phyloP scores from a whole-genome alignment of 345 rosid genomes.

The Acer campestre region DNA sequence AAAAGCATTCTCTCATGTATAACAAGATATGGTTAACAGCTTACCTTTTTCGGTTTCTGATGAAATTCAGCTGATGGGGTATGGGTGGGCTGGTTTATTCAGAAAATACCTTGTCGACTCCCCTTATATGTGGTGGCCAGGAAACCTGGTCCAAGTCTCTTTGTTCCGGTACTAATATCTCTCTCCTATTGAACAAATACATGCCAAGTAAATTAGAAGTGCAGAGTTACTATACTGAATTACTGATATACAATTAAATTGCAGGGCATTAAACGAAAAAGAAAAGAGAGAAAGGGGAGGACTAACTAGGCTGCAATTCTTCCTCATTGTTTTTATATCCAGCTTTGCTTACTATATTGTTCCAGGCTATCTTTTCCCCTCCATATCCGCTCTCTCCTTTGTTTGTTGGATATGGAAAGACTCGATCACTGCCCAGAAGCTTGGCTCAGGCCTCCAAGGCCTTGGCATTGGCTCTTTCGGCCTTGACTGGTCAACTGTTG shows the following conservation, averaged over 20 bases:
- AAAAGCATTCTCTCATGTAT: too few relatives aligned
- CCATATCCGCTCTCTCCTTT: slow-evolving; percentile 49
- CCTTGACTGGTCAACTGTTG: background rate
- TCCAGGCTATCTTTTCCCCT: slow-evolving; percentile 48
- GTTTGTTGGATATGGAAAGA: slow-evolving; percentile 29
- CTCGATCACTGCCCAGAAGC: background rate
- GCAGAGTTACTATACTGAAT: background rate
- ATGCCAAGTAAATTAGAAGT: background rate
- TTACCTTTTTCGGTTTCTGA: background rate
- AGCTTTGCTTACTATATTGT: slow-evolving; percentile 55
- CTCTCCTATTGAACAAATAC: background rate
- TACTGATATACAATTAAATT: background rate
- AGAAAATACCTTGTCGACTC: slow-evolving; percentile 54
- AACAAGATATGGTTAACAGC: background rate
- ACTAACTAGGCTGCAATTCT: slow-evolving; percentile 51
- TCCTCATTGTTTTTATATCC: slow-evolving; percentile 38
- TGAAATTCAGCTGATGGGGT: slow-evolving; percentile 34
- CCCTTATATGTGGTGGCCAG: slow-evolving; percentile 58
- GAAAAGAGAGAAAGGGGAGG: slow-evolving; percentile 45
- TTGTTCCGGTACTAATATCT: slow-evolving; percentile 40
- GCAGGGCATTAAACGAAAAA: slow-evolving; percentile 48
- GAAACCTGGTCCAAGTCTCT: slow-evolving; percentile 53
- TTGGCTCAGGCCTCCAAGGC: slow-evolving; percentile 1
- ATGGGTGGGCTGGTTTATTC: slow-evolving; percentile 53
- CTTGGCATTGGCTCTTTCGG: background rate